Evolutionary conservation across 164 flowering plant genomes (phyloP).

Genomic region (Chimonanthus praecox): DNA sequence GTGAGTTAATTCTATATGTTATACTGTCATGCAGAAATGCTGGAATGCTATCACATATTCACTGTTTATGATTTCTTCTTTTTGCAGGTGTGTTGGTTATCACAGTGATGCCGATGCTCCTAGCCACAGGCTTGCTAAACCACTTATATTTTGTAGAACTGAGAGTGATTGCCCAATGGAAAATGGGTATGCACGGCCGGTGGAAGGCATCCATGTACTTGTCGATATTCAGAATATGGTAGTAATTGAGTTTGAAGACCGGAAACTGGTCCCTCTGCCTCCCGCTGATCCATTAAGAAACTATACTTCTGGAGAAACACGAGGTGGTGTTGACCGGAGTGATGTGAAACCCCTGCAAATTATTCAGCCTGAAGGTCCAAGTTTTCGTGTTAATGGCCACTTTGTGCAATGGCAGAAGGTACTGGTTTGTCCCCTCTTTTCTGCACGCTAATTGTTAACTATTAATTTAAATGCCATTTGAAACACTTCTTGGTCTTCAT

Average conservation of each 20-base stretch:
- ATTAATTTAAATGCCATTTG: background rate
- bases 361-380: conserved; percentile 93
- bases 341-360: conserved; percentile 85
- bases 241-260: conserved; percentile 81
- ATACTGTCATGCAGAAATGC: background rate
- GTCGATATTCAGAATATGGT: conserved; percentile 94
- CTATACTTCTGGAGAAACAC: conserved; percentile 75
- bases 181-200: conserved; percentile 96
- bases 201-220: conserved; percentile 76
- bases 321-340: conserved; percentile 92
- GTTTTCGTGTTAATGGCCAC: conserved; percentile 76
- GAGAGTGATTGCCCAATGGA: conserved; percentile 97
- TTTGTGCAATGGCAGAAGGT: conserved; percentile 95
- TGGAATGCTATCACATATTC: background rate
- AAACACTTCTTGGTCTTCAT: conserved; percentile 1
- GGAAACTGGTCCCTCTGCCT: conserved; percentile 84
- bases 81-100: conserved; percentile 86
- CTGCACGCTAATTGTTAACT: background rate
- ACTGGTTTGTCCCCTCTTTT: background rate
- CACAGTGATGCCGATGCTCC: conserved; percentile 87
- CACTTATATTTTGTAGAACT: conserved; percentile 88
- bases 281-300: conserved; percentile 93
- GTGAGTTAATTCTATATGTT: conserved; percentile 29
- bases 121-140: conserved; percentile 79
- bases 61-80: conserved; percentile 1